Evolutionary conservation across 176 grass and related monocot genomes (phyloP), one percentile per base, ranked within the genome.

Genomic region (Oryza glaberrima): DNA sequence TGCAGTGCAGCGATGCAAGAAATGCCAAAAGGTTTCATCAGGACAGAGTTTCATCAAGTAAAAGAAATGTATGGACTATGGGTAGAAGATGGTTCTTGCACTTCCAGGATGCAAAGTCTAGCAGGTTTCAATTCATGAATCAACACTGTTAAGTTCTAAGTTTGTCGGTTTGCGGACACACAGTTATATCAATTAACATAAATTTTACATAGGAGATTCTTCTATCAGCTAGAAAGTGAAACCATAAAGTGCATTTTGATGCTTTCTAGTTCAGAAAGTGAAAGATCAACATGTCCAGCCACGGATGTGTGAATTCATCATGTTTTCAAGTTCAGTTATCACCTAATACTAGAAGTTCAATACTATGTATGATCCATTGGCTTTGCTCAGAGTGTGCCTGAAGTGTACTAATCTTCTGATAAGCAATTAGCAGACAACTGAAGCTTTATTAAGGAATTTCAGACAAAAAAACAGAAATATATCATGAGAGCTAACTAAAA

Each of bases 1-100:
- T 90, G 84, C 80, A 65, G 9, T 44, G 45, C 7, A 15, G 46
- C 16, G 9, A 69, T 17, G 4, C 35, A 35, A 85, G 51, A 65
- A 51, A 28, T 19, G 19, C 61, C 22, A 49, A 49, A 36, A 12
- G 51, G 8, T 45, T 46, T 78, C 19, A 38, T 90, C 36, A 86
- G 73, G 61, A 22, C 22, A 47, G 0, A 45, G 56, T 69, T 30
- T 17, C 35, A 36, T 36, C 35, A 36, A 35, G 72, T 28, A 56
- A 30, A 3, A 66, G 17, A 69, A 4, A 11, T 17, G 4, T 71
- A 52, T n/a, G 22, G 7, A 36, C 35, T 36, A 36, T 36, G 35
- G 35, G 17, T 43, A 66, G 11, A 16, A 11, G 69, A 11, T 47
- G 5, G 36, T 46, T 46, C 23, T 34, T 64, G 69, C 36, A 11